Evolutionary conservation across 768 basidiomycete genomes (phyloP).

Genomic region (Fomitopsis pulvina): DNA sequence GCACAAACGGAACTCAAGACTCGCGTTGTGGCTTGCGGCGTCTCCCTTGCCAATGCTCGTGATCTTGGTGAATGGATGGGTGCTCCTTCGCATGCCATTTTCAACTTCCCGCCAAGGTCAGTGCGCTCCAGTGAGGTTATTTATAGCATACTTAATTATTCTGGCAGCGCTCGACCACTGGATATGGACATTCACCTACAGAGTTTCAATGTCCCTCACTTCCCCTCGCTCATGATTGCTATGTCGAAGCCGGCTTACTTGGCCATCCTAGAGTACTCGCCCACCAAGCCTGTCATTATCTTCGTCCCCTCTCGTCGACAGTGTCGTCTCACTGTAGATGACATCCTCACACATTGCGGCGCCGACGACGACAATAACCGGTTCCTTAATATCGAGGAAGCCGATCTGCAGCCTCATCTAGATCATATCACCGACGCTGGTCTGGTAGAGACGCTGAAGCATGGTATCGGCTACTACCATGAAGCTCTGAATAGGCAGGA

Average conservation of each 20-base stretch:
- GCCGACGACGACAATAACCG: slow-evolving; percentile 81
- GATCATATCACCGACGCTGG: slow-evolving; percentile 75
- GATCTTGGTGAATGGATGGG: slow-evolving; percentile 99
- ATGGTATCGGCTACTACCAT: slow-evolving; percentile 93
- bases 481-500: slow-evolving; percentile 91
- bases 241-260: slow-evolving; percentile 99
- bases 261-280: slow-evolving; percentile 82
- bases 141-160: not conserved
- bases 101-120: slow-evolving; percentile 94
- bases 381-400: slow-evolving; percentile 84
- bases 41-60: slow-evolving; percentile 91
- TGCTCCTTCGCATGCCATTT: slow-evolving; percentile 86
- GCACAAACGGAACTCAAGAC: slow-evolving; percentile 91
- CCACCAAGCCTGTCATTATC: slow-evolving; percentile 79
- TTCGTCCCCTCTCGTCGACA: slow-evolving; percentile 94
- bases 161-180: slow-evolving; percentile 78
- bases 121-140: slow-evolving; percentile 7
- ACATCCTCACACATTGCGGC: slow-evolving; percentile 80
- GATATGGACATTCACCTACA: slow-evolving; percentile 98
- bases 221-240: slow-evolving; percentile 96
- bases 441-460: slow-evolving; percentile 74
- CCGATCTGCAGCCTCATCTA: slow-evolving; percentile 81
- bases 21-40: slow-evolving; percentile 90
- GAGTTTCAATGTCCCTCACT: slow-evolving; percentile 93
- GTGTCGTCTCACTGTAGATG: slow-evolving; percentile 89